Base-by-base conservation (phyloP, 2,329 filamentous ascomycete species). In the Aspergillus spinulosporus region DNA sequence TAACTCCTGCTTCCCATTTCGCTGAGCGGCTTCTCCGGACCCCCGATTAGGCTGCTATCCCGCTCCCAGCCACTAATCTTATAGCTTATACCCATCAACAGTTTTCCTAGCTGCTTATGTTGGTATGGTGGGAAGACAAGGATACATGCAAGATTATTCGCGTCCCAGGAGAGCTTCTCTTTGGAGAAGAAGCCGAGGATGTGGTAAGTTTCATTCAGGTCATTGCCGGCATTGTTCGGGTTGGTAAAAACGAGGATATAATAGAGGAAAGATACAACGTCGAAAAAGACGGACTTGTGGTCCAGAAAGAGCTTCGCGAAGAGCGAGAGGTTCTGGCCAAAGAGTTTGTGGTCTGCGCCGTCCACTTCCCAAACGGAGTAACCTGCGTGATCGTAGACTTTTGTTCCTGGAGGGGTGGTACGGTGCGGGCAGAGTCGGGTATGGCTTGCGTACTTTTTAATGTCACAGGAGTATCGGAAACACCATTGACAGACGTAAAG, bases 171-270 rank as follows among this genome's bases (percentile, higher is more conserved):
- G 80, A 97, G 89, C 73, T 97, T 97, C 74, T 99, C 94, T 72
- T 99, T 97, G 61, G 90, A 95, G 78, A 97, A 99, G 81, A 97
- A 97, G n/a, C 94, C 94, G 1, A 93, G 84, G 31, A 97, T 87
- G 68, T 88, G 85, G 64, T 74, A 68, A 56, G 68, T 64, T 47
- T 71, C 56, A 48, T 49, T 32, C 29, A 71, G 62, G 67, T 78
- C 68, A 2, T 67, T 26, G 44, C 34, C 39, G 9, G 4, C 39
- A 21, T 15, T 47, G 21, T 47, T 48, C 0, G 80, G 80, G 64
- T 83, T 78, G 6, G 86, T 88, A 68, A 92, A 88, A 44, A 94
- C 88, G 52, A 97, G 85, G 4, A 96, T 83, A 72, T 96, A 97
- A 80, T 96, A 99, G 64, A 96, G 87, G 76, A 99, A 99, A 51